Evolutionary conservation across 2,329 filamentous ascomycete genomes (phyloP).

Genomic region (Claviceps cyperi): DNA sequence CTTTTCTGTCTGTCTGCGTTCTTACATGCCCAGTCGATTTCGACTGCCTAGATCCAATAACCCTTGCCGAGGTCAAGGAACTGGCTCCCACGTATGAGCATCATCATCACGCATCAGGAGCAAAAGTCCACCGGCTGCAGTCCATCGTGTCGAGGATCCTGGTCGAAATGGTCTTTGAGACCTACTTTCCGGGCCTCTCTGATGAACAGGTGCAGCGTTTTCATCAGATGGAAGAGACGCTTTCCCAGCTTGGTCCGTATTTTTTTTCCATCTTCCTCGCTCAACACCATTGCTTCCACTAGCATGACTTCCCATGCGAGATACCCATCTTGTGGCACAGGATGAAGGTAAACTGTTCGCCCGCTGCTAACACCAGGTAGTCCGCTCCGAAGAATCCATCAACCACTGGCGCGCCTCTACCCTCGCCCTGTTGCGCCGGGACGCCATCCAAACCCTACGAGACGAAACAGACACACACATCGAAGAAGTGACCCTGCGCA

Average conservation of each 20-base stretch:
- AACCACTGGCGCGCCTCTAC: conserved; percentile 57
- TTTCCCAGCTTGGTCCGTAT: conserved; percentile 26
- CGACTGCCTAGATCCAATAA: conserved; percentile 24
- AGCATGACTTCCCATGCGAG: too few relatives aligned
- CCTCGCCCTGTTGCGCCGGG: conserved; percentile 42
- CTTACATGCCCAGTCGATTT: conserved; percentile 23
- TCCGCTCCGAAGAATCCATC: conserved; percentile 35
- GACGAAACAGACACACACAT: conserved; percentile 28
- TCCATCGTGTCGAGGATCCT: conserved; percentile 45
- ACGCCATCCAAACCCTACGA: conserved; percentile 31
- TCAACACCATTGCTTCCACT: background rate
- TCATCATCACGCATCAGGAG: conserved; percentile 35
- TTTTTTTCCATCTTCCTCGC: background rate
- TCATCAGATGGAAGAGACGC: conserved; percentile 30
- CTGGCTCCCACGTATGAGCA: conserved; percentile 45
- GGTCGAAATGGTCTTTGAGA: conserved; percentile 45
- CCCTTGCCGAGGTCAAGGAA: conserved; percentile 27
- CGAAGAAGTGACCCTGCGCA: conserved; percentile 28
- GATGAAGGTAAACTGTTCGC: too few relatives aligned
- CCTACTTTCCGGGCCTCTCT: conserved; percentile 49
- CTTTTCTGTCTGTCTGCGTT: too few relatives aligned
- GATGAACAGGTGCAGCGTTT: conserved; percentile 37
- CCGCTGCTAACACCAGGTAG: background rate
- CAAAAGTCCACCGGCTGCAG: conserved; percentile 49
- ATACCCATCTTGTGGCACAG: too few relatives aligned